Conservation (phyloP, 176 grass and related monocot genomes). For the Oryza punctata region DNA sequence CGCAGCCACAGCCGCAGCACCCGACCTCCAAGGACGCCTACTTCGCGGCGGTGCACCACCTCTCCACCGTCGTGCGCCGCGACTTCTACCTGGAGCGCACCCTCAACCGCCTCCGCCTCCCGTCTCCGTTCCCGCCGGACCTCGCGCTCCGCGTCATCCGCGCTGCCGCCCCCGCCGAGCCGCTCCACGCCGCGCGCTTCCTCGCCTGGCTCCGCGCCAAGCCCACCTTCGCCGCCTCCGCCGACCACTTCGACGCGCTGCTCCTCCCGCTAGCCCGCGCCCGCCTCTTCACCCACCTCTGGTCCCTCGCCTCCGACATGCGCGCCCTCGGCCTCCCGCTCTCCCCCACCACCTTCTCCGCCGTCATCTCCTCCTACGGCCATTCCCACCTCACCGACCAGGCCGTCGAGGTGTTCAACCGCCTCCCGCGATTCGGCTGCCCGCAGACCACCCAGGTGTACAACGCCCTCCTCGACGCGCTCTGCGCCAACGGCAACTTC, state of each 20-base stretch:
- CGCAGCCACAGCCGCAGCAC: slow-evolving; percentile 21
- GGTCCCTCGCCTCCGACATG: slow-evolving; percentile 81
- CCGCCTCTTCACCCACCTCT: slow-evolving; percentile 75
- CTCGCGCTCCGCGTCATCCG: slow-evolving; percentile 81
- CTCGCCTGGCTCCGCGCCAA: slow-evolving; percentile 73
- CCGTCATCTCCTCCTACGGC: slow-evolving; percentile 86
- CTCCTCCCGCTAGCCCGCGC: slow-evolving; percentile 75
- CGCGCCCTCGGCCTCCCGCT: slow-evolving; percentile 67
- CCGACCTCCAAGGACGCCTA: slow-evolving; percentile 79
- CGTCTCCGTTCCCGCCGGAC: slow-evolving; percentile 72
- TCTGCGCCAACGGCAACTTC: slow-evolving; percentile 77
- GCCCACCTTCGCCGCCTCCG: slow-evolving; percentile 58
- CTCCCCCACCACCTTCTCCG: slow-evolving; percentile 58
- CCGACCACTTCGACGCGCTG: slow-evolving; percentile 80
- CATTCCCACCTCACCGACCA: slow-evolving; percentile 62
- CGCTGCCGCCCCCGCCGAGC: slow-evolving; percentile 59
- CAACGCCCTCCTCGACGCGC: slow-evolving; percentile 87
- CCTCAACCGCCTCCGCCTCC: slow-evolving; percentile 82
- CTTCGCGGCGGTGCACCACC: slow-evolving; percentile 81
- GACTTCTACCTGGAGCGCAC: slow-evolving; percentile 99
- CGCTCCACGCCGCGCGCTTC: slow-evolving; percentile 80
- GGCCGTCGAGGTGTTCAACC: slow-evolving; percentile 90
- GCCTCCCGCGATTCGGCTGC: slow-evolving; percentile 80
- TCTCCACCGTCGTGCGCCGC: slow-evolving; percentile 81
- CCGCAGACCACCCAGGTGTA: slow-evolving; percentile 80